These are phyloP conservation scores for Hypoxylon sp. DNA, from an alignment of 2,329 filamentous ascomycete species.

Conservation along the genomic window DNA sequence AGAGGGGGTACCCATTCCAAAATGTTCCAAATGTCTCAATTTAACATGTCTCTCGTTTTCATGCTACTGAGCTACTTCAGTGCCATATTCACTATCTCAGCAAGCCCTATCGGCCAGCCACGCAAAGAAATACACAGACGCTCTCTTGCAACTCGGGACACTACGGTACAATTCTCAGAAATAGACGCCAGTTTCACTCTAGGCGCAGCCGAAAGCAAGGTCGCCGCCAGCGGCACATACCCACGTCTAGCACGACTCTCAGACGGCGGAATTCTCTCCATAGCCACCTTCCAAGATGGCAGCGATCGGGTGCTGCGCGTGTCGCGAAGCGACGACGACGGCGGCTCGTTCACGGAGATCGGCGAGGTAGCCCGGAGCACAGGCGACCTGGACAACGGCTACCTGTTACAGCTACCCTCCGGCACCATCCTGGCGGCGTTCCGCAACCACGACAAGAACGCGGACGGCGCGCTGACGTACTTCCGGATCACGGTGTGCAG, in stretches of 20 bases:
- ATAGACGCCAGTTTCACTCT: constrained; percentile 28
- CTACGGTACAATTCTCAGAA: constrained; percentile 13
- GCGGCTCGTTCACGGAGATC: constrained; percentile 47
- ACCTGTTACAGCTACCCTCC: constrained; percentile 49
- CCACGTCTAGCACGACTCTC: constrained; percentile 50
- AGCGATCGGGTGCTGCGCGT: constrained; percentile 45
- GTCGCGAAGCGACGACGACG: constrained; percentile 50
- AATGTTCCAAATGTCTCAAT: constrained; percentile 12
- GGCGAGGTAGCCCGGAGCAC: constrained; percentile 48
- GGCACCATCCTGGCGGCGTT: constrained; percentile 51
- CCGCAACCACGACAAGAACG: constrained; percentile 52
- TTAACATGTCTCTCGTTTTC: constrained; percentile 21
- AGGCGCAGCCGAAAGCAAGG: constrained; percentile 17
- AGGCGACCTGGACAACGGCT: constrained; percentile 54
- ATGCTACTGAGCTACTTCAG: constrained; percentile 19
- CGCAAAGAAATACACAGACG: constrained; percentile 1
- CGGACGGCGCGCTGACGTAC: constrained; percentile 45
- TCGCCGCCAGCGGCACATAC: constrained; percentile 47
- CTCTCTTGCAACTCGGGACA: constrained; percentile 14
- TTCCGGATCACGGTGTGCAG: constrained; percentile 51
- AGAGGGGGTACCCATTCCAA: constrained; percentile 2
- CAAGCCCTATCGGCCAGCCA: constrained; percentile 9
- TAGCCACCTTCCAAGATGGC: constrained; percentile 43
- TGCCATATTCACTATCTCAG: constrained; percentile 15
- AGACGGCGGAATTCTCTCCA: constrained; percentile 51